A percentile compares a stretch with the other conserved stretches of the same genome.
phyloP scores from a whole-genome alignment of 2,329 filamentous ascomycete genomes.

The Fusarium dimerum region DNA sequence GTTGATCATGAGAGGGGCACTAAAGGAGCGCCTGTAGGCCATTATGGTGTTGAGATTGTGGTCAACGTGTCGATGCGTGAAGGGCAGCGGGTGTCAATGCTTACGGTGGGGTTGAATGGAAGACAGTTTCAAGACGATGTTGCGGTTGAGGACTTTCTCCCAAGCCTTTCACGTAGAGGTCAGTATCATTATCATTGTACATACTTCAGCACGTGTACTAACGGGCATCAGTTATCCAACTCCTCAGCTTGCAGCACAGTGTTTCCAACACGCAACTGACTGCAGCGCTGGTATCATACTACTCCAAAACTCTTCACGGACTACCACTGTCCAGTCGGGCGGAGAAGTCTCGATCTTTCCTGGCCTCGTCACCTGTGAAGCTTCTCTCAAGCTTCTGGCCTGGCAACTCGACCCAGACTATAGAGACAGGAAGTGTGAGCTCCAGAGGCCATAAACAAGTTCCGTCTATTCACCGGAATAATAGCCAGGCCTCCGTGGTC shows the following conservation, averaged over 20 bases:
- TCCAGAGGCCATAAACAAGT: constrained; percentile 44
- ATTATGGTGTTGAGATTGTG: constrained; percentile 71
- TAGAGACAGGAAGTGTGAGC: constrained; percentile 27
- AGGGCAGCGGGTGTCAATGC: constrained; percentile 49
- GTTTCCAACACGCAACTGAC: constrained; percentile 65
- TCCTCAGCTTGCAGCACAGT: constrained; percentile 70
- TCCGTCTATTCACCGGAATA: constrained; percentile 43
- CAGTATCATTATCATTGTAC: constrained; percentile 34
- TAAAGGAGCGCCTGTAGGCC: constrained; percentile 65
- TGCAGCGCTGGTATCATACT: constrained; percentile 71
- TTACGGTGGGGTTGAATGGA: constrained; percentile 65
- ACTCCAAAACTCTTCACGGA: constrained; percentile 74
- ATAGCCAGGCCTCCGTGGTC: constrained; percentile 56
- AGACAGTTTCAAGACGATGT: constrained; percentile 74
- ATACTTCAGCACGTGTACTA: constrained; percentile 27
- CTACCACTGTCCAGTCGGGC: constrained; percentile 64
- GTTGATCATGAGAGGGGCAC: constrained; percentile 69
- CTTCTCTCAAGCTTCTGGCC: constrained; percentile 81
- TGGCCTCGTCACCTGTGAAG: constrained; percentile 86
- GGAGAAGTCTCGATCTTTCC: constrained; percentile 67
- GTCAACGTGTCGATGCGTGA: constrained; percentile 62
- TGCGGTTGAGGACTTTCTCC: constrained; percentile 69
- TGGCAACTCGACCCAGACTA: constrained; percentile 52
- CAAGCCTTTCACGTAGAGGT: constrained; percentile 74
- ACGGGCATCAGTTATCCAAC: constrained; percentile 62